phyloP scores from a whole-genome alignment of 2,329 filamentous ascomycete species.

The Aspergillus sp. region DNA sequence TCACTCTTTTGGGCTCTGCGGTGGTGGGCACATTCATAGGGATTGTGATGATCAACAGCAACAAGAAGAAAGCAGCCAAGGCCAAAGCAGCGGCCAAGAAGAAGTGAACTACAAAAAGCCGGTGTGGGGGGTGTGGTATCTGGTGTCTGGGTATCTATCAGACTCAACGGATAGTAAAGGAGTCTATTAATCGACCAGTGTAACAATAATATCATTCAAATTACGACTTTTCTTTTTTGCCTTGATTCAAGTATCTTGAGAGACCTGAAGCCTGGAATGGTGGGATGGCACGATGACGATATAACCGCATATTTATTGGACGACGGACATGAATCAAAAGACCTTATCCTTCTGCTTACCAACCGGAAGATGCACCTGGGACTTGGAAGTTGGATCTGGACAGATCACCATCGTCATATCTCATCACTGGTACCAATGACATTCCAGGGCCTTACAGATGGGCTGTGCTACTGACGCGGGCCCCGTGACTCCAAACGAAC shows the following conservation, averaged over 20 bases:
- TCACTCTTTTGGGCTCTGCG: constrained; percentile 84
- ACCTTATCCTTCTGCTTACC: too few species aligned
- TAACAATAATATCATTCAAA: too few species aligned
- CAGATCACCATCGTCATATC: constrained; percentile 6
- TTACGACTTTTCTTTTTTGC: too few species aligned
- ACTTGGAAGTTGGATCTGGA: neutral
- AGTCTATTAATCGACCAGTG: too few species aligned
- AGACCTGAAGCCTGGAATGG: too few species aligned
- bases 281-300: neutral
- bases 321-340: too few species aligned
- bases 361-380: neutral
- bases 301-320: neutral
- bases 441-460: constrained; percentile 11
- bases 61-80: constrained; percentile 95
- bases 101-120: constrained; percentile 44
- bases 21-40: constrained; percentile 95
- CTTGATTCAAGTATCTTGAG: too few species aligned
- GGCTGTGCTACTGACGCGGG: neutral
- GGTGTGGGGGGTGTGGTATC: neutral
- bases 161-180: too few species aligned
- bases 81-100: constrained; percentile 72
- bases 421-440: constrained; percentile 8
- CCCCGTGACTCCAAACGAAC: too few species aligned
- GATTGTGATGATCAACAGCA: constrained; percentile 98
- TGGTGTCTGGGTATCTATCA: too few species aligned